Evolutionary conservation across 441 rosid genomes (phyloP), one percentile per base, ranked within the genome.

Genomic region (Euphorbia celastroides): DNA sequence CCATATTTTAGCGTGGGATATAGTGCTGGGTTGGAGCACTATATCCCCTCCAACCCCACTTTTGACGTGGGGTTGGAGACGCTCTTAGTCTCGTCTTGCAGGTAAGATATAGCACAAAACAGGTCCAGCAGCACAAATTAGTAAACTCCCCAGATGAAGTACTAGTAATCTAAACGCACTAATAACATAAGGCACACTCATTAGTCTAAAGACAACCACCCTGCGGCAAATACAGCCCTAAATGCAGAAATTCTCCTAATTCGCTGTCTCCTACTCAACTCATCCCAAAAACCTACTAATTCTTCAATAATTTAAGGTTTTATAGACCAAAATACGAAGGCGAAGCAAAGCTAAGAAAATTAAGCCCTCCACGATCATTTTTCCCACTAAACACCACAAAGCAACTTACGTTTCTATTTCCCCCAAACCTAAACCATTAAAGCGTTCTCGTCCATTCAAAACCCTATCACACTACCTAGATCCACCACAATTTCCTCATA

Each of bases 41-140:
- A n/a, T n/a, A n/a, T n/a, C n/a, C n/a, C n/a, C n/a, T n/a, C n/a
- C n/a, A n/a, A n/a, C n/a, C n/a, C n/a, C n/a, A n/a, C n/a, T n/a
- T n/a, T n/a, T n/a, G n/a, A n/a, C n/a, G n/a, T n/a, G n/a, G n/a
- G n/a, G n/a, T n/a, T n/a, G n/a, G n/a, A n/a, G n/a, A n/a, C n/a
- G n/a, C n/a, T n/a, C n/a, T 71, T 77, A 27, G 72, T 76, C 6
- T 65, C 86, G 27, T 88, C 93, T 97, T 92, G 74, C 76, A 46
- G 10, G 55, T 9, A 61, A 31, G 72, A 30, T 9, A 10, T 16
- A 16, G 50, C 26, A 9, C 57, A 36, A 5, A n/a, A n/a, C 22
- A 66, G 9, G 36, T 5, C 13, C 20, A 8, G 7, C 30, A 28
- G 26, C 34, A 41, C 19, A 1, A n/a, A n/a, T n/a, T 13, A 52